Conservation (phyloP, 2,329 filamentous ascomycete species). For the Monilinia polystroma region DNA sequence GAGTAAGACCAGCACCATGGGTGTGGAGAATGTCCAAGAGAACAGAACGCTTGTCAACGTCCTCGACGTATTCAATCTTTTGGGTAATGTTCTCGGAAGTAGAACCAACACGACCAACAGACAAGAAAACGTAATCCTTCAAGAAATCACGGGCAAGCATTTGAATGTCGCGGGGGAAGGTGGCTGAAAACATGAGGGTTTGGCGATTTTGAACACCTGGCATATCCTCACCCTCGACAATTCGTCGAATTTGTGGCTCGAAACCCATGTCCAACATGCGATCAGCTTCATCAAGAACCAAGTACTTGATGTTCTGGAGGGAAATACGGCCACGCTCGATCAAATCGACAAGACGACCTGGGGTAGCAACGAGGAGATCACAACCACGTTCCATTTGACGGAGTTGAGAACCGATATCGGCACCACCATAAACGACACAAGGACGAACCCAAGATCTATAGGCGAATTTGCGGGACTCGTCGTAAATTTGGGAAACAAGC, state of each 20-base stretch:
- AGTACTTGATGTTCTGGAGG: slow-evolving; percentile 97
- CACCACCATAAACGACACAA: slow-evolving; percentile 98
- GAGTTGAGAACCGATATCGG: slow-evolving; percentile 96
- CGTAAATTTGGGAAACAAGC: slow-evolving; percentile 97
- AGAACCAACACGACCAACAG: slow-evolving; percentile 95
- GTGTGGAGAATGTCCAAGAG: slow-evolving; percentile 97
- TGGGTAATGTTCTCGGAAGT: slow-evolving; percentile 99
- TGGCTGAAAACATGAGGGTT: slow-evolving; percentile 99
- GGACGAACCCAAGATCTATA: slow-evolving; percentile 99
- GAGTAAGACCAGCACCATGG: slow-evolving; percentile 80
- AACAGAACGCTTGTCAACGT: slow-evolving; percentile 95
- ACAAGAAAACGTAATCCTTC: slow-evolving; percentile 99
- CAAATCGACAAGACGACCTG: slow-evolving; percentile 94
- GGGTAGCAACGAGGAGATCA: slow-evolving; percentile 94
- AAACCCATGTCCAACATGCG: slow-evolving; percentile 99
- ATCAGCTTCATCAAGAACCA: slow-evolving; percentile 98
- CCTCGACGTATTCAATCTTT: slow-evolving; percentile 97
- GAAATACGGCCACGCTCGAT: slow-evolving; percentile 99
- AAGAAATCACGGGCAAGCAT: slow-evolving; percentile 98
- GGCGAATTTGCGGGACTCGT: slow-evolving; percentile 95
- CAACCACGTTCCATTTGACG: slow-evolving; percentile 97
- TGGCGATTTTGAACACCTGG: slow-evolving; percentile 78
- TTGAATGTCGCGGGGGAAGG: slow-evolving; percentile 98
- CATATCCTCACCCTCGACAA: slow-evolving; percentile 99
- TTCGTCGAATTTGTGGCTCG: slow-evolving; percentile 98